A percentile compares a stretch with the other conserved stretches of the same genome.
phyloP scores from a whole-genome alignment of 495 filamentous ascomycete genomes.

The Aspergillus wentii region DNA sequence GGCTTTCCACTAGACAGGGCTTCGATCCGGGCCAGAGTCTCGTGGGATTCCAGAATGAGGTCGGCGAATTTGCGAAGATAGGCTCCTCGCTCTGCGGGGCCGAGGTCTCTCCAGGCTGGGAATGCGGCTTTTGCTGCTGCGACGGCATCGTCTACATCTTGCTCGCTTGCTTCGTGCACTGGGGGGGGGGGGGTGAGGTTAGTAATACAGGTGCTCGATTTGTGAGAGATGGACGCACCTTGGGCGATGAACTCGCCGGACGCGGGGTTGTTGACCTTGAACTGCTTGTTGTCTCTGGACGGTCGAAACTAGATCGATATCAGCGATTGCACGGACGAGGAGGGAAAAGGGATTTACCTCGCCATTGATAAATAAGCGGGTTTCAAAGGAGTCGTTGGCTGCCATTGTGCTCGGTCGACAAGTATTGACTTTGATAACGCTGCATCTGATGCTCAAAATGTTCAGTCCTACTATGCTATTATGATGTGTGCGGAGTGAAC shows the following conservation, averaged over 20 bases:
- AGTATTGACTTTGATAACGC: too few species aligned
- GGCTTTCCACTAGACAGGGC: too few species aligned
- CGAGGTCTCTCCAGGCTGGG: not conserved
- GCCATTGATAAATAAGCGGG: not conserved
- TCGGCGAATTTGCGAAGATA: slow-evolving; percentile 29
- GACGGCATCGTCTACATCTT: slow-evolving; percentile 10
- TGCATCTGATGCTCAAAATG: too few species aligned
- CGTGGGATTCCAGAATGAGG: too few species aligned
- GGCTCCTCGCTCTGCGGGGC: not conserved
- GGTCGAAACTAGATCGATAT: not conserved
- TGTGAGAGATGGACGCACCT: too few species aligned
- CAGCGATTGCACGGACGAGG: not conserved
- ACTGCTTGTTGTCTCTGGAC: not conserved
- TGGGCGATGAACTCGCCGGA: not conserved
- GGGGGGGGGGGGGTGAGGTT: too few species aligned
- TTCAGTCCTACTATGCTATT: too few species aligned
- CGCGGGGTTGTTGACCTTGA: not conserved
- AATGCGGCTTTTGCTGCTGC: slow-evolving; percentile 38
- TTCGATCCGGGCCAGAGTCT: too few species aligned
- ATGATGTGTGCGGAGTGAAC: too few species aligned
- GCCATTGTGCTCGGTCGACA: not conserved
- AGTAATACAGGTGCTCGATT: too few species aligned
- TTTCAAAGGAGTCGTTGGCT: not conserved
- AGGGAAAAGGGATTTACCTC: not conserved
- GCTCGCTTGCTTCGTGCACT: too few species aligned